A percentile compares a stretch with the other conserved stretches of the same genome.
Conservation (phyloP, 768 basidiomycete species). For the Cystoderma amianthinum region DNA sequence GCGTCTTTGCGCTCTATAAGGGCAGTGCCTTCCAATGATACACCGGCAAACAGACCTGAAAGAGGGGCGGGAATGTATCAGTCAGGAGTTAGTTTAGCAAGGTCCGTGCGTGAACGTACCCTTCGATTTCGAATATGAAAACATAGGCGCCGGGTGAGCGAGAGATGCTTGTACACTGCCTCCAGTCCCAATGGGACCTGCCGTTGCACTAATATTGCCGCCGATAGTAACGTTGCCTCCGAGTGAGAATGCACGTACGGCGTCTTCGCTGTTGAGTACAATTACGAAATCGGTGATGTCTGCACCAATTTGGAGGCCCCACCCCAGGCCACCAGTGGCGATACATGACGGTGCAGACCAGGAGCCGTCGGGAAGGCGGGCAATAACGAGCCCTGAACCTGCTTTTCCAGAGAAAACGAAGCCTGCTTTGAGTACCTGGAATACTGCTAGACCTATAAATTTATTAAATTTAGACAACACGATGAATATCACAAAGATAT, state of each 20-base stretch:
- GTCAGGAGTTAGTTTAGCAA: neutral
- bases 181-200: constrained; percentile 92
- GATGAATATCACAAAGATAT: too few relatives aligned
- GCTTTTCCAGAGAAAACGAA: constrained; percentile 95
- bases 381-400: constrained; percentile 89
- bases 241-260: constrained; percentile 89
- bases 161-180: constrained; percentile 82
- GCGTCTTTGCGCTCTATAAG: constrained; percentile 95
- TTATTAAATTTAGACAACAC: neutral
- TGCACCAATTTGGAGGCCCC: constrained; percentile 94
- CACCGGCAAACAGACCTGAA: constrained; percentile 86
- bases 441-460: constrained; percentile 78
- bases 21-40: constrained; percentile 91
- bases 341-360: constrained; percentile 98
- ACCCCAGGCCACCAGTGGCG: constrained; percentile 90
- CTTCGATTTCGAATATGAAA: constrained; percentile 93
- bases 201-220: constrained; percentile 77
- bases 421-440: constrained; percentile 90
- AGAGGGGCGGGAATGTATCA: neutral
- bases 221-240: constrained; percentile 97
- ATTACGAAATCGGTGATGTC: constrained; percentile 95
- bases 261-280: constrained; percentile 94
- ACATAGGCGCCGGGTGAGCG: constrained; percentile 95
- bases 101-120: constrained; percentile 38
- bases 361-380: constrained; percentile 88